Conservation (phyloP, 108 stramenopile genomes). For the Chaetoceros muelleri region DNA sequence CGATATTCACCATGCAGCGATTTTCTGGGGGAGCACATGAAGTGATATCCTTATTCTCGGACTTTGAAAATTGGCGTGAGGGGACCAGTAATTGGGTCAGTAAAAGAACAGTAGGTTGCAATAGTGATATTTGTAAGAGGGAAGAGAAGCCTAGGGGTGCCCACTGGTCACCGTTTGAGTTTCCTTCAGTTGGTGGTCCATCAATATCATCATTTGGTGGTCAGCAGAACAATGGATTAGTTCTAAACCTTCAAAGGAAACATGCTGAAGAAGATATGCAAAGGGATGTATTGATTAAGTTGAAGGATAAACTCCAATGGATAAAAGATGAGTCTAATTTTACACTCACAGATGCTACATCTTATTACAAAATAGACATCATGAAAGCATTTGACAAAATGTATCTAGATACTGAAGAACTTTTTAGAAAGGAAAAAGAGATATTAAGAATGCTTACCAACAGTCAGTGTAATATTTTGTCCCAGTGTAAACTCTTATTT, state of each 20-base stretch:
- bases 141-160: conserved; percentile 18
- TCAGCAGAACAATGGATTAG: conserved; percentile 30
- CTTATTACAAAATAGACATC: conserved; percentile 16
- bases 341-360: conserved; percentile 21
- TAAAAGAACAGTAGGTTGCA: no score
- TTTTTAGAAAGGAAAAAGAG: conserved; percentile 8
- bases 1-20: conserved; percentile 30
- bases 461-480: conserved; percentile 35
- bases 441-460: conserved; percentile 13
- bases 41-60: conserved; percentile 23
- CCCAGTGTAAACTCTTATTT: conserved; percentile 48
- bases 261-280: conserved; percentile 24
- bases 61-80: conserved; percentile 55
- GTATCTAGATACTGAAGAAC: conserved; percentile 21
- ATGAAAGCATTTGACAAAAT: conserved; percentile 14
- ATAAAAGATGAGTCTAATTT: conserved; percentile 24
- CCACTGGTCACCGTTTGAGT: conserved; percentile 39
- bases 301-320: conserved; percentile 21
- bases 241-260: conserved; percentile 26
- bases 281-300: conserved; percentile 12
- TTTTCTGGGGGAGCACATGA: conserved; percentile 31
- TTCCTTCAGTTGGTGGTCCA: conserved; percentile 27
- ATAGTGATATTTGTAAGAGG: no score
- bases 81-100: no score
- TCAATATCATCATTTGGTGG: conserved; percentile 22